A percentile compares a stretch with the other conserved stretches of the same genome.
These are phyloP conservation scores for Paraleonurus japonicus DNA, from an alignment of 257 asterid species.

Conservation along the genomic window DNA sequence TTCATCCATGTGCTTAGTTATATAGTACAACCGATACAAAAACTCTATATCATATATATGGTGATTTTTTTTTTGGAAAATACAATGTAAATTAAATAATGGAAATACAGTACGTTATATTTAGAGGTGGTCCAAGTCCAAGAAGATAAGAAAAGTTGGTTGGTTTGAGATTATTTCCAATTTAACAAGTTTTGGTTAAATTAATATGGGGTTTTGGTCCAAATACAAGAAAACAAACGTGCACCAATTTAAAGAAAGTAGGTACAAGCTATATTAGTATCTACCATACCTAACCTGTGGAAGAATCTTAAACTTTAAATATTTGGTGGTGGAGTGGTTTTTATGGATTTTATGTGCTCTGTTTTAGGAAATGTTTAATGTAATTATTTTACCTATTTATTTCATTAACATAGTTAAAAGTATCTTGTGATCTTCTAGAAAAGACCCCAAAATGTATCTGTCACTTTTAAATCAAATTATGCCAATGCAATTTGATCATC, in stretches of 20 bases:
- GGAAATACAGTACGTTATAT: too few species aligned
- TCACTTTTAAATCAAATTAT: too few species aligned
- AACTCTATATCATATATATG: too few species aligned
- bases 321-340: background rate
- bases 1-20: too few species aligned
- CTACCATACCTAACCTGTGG: conserved; percentile 8
- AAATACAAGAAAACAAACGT: background rate
- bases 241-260: background rate
- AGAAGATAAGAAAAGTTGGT: conserved; percentile 13
- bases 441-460: too few species aligned
- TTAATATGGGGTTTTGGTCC: background rate
- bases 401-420: too few species aligned
- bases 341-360: too few species aligned
- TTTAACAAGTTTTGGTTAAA: conserved; percentile 24
- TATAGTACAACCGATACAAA: too few species aligned
- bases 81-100: background rate
- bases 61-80: background rate
- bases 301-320: background rate
- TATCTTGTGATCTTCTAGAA: too few species aligned
- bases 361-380: too few species aligned
- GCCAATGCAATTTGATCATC: too few species aligned
- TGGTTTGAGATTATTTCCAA: conserved; percentile 7
- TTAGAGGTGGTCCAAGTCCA: background rate
- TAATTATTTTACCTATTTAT: too few species aligned
- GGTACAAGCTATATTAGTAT: conserved; percentile 7